Evolutionary conservation across 108 stramenopile genomes (phyloP).

Genomic region (Cylindrotheca closterium): DNA sequence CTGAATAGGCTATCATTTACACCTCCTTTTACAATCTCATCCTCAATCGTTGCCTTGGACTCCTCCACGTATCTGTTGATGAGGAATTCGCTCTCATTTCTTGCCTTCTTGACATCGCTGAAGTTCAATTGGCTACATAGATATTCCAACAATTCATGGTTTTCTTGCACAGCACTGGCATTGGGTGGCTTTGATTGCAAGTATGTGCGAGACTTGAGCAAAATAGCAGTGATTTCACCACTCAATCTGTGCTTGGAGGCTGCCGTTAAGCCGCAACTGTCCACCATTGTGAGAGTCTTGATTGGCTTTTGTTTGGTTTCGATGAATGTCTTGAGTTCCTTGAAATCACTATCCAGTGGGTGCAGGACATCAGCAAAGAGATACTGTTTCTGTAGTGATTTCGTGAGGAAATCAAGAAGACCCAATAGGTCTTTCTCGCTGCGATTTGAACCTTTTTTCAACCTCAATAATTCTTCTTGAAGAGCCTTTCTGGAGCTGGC

Average conservation of each 20-base stretch:
- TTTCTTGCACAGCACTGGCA: constrained; percentile 7
- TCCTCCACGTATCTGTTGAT: background rate
- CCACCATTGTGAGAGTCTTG: constrained; percentile 17
- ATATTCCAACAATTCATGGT: constrained; percentile 26
- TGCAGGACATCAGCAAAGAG: constrained; percentile 50
- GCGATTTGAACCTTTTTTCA: constrained; percentile 30
- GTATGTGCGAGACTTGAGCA: background rate
- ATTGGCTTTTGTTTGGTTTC: constrained; percentile 31
- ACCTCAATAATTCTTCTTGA: constrained; percentile 42
- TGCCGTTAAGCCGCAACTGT: constrained; percentile 34
- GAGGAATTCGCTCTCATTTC: background rate
- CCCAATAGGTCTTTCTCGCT: constrained; percentile 33
- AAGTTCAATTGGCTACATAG: constrained; percentile 8
- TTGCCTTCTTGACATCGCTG: background rate
- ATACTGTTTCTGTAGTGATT: constrained; percentile 41
- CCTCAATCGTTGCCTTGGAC: background rate
- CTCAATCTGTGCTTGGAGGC: constrained; percentile 39
- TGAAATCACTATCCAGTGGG: constrained; percentile 44
- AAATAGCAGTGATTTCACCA: constrained; percentile 19
- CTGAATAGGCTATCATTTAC: too few relatives aligned
- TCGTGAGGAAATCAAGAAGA: constrained; percentile 38
- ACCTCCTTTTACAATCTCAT: background rate
- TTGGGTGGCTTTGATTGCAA: constrained; percentile 16
- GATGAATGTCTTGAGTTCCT: constrained; percentile 12
- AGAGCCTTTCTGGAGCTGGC: constrained; percentile 18